phyloP scores from a whole-genome alignment of 345 rosid species.

The Aquilaria yunnanensis region DNA sequence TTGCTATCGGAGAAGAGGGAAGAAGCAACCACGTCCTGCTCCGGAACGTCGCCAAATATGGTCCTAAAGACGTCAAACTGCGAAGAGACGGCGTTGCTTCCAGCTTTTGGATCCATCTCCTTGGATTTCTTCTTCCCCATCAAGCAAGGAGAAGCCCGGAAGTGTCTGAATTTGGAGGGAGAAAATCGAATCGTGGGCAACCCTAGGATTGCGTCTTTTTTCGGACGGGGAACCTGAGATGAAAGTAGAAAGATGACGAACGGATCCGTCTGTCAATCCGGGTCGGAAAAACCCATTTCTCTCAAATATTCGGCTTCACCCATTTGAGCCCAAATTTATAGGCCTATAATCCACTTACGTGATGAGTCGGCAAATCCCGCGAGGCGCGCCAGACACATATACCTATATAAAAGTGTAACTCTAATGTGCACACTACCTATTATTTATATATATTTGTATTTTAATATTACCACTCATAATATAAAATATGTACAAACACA shows the following conservation, averaged over 20 bases:
- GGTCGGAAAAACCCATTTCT: not conserved
- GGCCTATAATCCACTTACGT: too few relatives aligned
- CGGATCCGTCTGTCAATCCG: too few relatives aligned
- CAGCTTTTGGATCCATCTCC: slow-evolving; percentile 7
- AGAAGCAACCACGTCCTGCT: slow-evolving; percentile 19
- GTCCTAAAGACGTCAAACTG: slow-evolving; percentile 33
- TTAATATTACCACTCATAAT: too few relatives aligned
- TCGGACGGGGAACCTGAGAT: not conserved
- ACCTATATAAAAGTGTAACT: too few relatives aligned
- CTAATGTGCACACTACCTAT: too few relatives aligned
- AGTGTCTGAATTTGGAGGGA: not conserved
- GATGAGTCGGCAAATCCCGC: too few relatives aligned
- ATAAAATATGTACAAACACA: too few relatives aligned
- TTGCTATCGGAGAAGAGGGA: slow-evolving; percentile 71
- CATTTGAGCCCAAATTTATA: too few relatives aligned
- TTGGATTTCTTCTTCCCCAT: slow-evolving; percentile 40
- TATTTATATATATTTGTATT: too few relatives aligned
- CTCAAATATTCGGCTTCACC: too few relatives aligned
- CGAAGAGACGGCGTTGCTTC: slow-evolving; percentile 6
- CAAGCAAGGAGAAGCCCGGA: not conserved
- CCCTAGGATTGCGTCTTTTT: slow-evolving; percentile 9
- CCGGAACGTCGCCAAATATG: slow-evolving; percentile 30
- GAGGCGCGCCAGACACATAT: too few relatives aligned
- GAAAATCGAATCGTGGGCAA: not conserved
- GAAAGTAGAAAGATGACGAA: not conserved